Base-by-base conservation (phyloP, 257 asterid genomes). In the Apocynum venetum region DNA sequence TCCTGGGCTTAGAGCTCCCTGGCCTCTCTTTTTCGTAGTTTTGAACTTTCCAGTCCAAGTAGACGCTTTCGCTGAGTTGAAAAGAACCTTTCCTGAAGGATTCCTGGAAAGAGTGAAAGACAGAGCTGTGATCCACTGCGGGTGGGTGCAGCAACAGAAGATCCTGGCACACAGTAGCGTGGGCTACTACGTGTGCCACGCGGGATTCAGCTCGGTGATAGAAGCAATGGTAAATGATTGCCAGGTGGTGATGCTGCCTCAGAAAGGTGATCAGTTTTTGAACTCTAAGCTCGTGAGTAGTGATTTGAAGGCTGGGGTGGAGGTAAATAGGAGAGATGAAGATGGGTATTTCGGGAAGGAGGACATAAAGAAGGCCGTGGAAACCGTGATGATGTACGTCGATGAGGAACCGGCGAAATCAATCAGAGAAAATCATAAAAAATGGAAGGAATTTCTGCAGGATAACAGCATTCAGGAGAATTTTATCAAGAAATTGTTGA, bases 121-220 rank as follows among this genome's bases (percentile, higher is more conserved):
- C 3, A 83, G 66, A 70, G 91, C 87, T 0, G 53, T 83, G 3
- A 69, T 89, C 53, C 87, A 82, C 53, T 82, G 79, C 1, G 92
- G 94, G 51, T 89, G 94, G 94, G 90, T 89, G 15, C 91, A 88
- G 76, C 94, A 89, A 59, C 89, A 78, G 79, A 85, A 86, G 80
- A 86, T 89, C 17, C 78, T 89, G 2, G 87, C 85, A 1, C 90
- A 89, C 60, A 43, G 35, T 2, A 83, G 81, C 47, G 90, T 87
- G 44, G 91, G 90, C 0, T 89, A 88, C 56, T 85, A 75, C 36
- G 66, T 89, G 4, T 83, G 82, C 64, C 94, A 89, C 52, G 87
- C 85, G 3, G 94, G 94, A 7, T 88, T 86, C 41, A 88, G 94
- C 49, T 89, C 92, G 9, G 85, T 86, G 19, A 77, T 86, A 1